Percentiles rank a stretch among this genome's conserved stretches.
These are phyloP conservation scores for Podosphaera leucotricha DNA, from an alignment of 2,329 filamentous ascomycete genomes.

Conservation along the genomic window DNA sequence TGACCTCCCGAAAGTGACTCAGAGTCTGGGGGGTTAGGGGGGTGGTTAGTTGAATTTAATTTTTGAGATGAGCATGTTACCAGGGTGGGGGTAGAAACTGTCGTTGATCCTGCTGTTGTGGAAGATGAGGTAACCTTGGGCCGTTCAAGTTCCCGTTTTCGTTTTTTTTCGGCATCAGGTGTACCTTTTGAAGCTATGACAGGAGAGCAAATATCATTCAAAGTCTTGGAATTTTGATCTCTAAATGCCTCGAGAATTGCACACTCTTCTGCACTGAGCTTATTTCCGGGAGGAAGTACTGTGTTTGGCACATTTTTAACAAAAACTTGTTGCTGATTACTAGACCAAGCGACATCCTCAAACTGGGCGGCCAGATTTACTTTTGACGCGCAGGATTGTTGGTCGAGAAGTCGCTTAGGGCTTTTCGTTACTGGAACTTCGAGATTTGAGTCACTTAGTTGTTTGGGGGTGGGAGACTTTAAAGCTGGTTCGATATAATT, in stretches of 20 bases:
- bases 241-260: conserved; percentile 16
- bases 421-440: conserved; percentile 9
- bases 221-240: conserved; percentile 5
- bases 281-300: conserved; percentile 5
- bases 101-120: too few species aligned
- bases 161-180: too few species aligned
- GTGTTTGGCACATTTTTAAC: too few species aligned
- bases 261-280: conserved; percentile 14
- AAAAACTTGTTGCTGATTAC: too few species aligned
- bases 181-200: conserved; percentile 6
- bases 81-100: too few species aligned
- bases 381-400: conserved; percentile 1
- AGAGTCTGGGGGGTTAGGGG: too few species aligned
- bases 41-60: too few species aligned
- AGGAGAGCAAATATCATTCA: conserved; percentile 7
- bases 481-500: conserved; percentile 4
- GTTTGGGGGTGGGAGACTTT: conserved; percentile 16
- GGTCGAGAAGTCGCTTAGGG: conserved; percentile 3
- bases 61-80: too few species aligned
- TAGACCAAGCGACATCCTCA: too few species aligned
- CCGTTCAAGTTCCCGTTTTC: too few species aligned
- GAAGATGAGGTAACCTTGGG: too few species aligned
- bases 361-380: background rate
- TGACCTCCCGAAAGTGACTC: conserved; percentile 2
- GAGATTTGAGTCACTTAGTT: conserved; percentile 5